Conservation (phyloP, 2,329 filamentous ascomycete species). For the Verticillium nonalfalfae region DNA sequence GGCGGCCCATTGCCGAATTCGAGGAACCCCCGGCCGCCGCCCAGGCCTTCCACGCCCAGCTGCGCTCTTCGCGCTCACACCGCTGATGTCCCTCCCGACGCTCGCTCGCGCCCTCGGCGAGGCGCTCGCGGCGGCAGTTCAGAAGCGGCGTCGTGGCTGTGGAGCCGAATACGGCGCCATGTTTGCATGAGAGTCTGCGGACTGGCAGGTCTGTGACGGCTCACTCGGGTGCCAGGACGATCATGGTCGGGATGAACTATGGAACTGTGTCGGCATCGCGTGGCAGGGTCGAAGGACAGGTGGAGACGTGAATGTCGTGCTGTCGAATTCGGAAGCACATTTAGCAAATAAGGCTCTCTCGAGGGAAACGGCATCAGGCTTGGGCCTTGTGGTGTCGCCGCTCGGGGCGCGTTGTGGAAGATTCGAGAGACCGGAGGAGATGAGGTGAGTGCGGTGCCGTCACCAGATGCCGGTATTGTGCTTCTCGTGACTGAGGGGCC, state of each 20-base stretch:
- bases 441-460: conserved; percentile 31
- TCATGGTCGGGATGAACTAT: conserved; percentile 71
- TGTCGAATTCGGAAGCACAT: conserved; percentile 60
- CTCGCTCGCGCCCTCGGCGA: conserved; percentile 48
- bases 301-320: conserved; percentile 52
- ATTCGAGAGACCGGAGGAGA: neutral
- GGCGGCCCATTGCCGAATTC: neutral
- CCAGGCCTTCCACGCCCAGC: conserved; percentile 45
- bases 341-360: neutral
- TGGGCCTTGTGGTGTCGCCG: conserved; percentile 59
- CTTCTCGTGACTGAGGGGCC: conserved; percentile 61
- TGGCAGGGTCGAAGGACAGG: conserved; percentile 54
- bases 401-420: conserved; percentile 43
- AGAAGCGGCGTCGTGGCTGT: conserved; percentile 50
- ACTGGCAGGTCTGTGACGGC: conserved; percentile 40
- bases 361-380: conserved; percentile 1
- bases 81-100: conserved; percentile 41
- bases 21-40: conserved; percentile 8
- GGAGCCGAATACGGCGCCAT: conserved; percentile 61
- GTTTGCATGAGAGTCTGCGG: conserved; percentile 46
- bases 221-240: conserved; percentile 37
- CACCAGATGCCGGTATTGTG: conserved; percentile 49
- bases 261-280: conserved; percentile 59
- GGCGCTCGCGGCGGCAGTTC: neutral
- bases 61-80: conserved; percentile 51